Evolutionary conservation across 2,329 filamentous ascomycete species (phyloP), one percentile per base, ranked within the genome.

Genomic region (Talaromyces albobiverticillius): DNA sequence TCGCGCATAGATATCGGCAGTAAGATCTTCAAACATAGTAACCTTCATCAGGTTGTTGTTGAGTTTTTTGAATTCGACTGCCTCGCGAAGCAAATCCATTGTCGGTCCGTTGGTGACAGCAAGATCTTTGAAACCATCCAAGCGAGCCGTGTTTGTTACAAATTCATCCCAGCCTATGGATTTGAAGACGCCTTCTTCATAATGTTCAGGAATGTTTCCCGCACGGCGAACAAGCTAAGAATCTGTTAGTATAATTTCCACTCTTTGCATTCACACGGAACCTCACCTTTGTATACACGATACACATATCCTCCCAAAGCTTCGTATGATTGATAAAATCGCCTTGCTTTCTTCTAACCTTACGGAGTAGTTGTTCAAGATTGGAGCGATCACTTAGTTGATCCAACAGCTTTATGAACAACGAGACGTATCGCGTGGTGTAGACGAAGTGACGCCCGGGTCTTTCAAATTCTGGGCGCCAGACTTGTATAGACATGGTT

Each of bases 401-500:
- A 40, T 87, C 82, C 6, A 96, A 77, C 7, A 96, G 77, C 52
- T 82, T 79, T 11, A 90, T 84, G 70, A 95, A 90, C 65, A 94
- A 94, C 16, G 85, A 84, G 1, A 90, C 87, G 64, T 96, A 96
- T 59, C 88, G 86, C 46, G 89, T 85, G 0, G 90, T 96, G 68
- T 94, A 96, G 34, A 96, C 90, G 64, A 95, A 94, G 68, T 96
- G 92, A 16, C 92, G 83, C 0, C 92, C 92, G 0, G 90, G 79
- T 20, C 86, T 79, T 68, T 96, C 92, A 45, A 89, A 85, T 60
- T 96, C 92, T 34, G 92, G 94, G 62, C 92, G 93, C 92, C 92
- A 96, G 3, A 96, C 90, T 65, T 95, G 93, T 69, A 96, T 86
- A 1, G 89, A 87, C 87, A 95, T 95, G 0, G 90, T 95, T 74